Evolutionary conservation across 2,329 filamentous ascomycete genomes (phyloP).

Genomic region (Aspergillus transmontanensis): DNA sequence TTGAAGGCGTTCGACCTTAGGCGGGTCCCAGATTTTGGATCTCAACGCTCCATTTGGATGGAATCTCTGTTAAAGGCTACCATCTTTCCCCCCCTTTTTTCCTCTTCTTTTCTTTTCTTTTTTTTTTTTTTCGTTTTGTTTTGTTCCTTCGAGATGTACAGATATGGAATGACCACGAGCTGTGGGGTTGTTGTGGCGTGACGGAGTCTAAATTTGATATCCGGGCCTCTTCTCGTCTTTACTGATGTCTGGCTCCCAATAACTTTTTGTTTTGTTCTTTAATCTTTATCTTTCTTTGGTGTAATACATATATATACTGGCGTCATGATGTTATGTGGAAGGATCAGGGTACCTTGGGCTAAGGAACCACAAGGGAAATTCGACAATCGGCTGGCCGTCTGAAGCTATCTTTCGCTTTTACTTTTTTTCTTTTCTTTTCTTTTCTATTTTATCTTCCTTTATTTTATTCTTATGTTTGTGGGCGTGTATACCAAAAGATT

Average conservation of each 20-base stretch:
- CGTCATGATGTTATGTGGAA: slow-evolving; percentile 30
- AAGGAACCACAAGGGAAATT: slow-evolving; percentile 9
- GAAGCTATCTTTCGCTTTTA: neutral
- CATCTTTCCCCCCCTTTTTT: neutral
- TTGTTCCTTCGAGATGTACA: slow-evolving; percentile 14
- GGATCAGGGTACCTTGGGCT: neutral
- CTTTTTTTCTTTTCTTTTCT: neutral
- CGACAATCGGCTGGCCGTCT: slow-evolving; percentile 19
- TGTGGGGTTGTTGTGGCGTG: slow-evolving; percentile 17
- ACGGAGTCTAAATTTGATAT: slow-evolving; percentile 15
- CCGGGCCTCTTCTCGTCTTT: neutral
- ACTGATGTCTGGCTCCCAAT: neutral
- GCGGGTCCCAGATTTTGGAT: neutral
- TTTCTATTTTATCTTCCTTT: slow-evolving; percentile 6
- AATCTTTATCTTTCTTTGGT: neutral
- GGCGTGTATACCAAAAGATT: neutral
- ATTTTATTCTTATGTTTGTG: neutral
- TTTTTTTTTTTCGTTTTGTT: neutral
- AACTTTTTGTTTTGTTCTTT: slow-evolving; percentile 3
- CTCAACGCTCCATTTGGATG: neutral
- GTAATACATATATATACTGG: slow-evolving; percentile 18
- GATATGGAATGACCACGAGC: slow-evolving; percentile 17
- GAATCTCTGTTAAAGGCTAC: neutral
- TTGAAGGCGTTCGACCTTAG: neutral
- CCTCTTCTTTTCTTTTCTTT: slow-evolving; percentile 2